Percentiles rank a stretch among this genome's conserved stretches.
These are phyloP conservation scores for Termitomyces sp. DNA, from an alignment of 768 basidiomycete species.

Conservation along the genomic window DNA sequence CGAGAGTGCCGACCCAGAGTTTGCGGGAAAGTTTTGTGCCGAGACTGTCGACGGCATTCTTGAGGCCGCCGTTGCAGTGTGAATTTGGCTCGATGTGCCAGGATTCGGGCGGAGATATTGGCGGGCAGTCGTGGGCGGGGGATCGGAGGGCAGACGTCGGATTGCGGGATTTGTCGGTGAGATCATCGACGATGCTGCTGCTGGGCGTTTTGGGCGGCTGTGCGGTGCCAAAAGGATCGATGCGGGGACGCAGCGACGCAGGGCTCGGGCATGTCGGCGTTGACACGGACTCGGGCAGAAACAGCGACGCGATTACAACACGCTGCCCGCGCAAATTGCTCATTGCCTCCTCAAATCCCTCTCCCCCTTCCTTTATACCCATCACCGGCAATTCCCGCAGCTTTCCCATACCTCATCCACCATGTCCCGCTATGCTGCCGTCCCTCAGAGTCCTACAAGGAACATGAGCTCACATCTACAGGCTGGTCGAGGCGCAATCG, in stretches of 20 bases:
- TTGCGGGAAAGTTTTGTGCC: conserved; percentile 43
- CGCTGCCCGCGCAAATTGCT: conserved; percentile 68
- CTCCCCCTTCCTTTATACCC: no score
- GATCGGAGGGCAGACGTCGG: conserved; percentile 23
- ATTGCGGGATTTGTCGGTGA: conserved; percentile 51
- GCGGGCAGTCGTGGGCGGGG: no score
- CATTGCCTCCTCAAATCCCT: conserved; percentile 30
- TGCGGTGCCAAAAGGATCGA: conserved; percentile 19
- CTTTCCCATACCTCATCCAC: no score
- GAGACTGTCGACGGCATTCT: conserved; percentile 75
- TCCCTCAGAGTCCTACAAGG: conserved; percentile 56
- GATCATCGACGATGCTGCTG: conserved; percentile 67
- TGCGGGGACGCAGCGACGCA: conserved; percentile 11
- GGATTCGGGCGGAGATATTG: not conserved
- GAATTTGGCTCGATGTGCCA: conserved; percentile 54
- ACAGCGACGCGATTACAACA: conserved; percentile 77
- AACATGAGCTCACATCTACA: conserved; percentile 15
- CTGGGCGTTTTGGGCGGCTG: conserved; percentile 34
- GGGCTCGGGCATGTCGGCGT: conserved; percentile 34
- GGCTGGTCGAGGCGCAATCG: conserved; percentile 49
- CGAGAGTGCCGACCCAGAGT: conserved; percentile 69
- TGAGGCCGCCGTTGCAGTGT: conserved; percentile 78
- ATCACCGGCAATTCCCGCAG: no score
- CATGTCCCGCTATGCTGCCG: conserved; percentile 55
- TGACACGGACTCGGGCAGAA: conserved; percentile 73